Percentiles rank a stretch among this genome's conserved stretches.
Conservation (phyloP, 2,329 filamentous ascomycete genomes). For the Venturia effusa region DNA sequence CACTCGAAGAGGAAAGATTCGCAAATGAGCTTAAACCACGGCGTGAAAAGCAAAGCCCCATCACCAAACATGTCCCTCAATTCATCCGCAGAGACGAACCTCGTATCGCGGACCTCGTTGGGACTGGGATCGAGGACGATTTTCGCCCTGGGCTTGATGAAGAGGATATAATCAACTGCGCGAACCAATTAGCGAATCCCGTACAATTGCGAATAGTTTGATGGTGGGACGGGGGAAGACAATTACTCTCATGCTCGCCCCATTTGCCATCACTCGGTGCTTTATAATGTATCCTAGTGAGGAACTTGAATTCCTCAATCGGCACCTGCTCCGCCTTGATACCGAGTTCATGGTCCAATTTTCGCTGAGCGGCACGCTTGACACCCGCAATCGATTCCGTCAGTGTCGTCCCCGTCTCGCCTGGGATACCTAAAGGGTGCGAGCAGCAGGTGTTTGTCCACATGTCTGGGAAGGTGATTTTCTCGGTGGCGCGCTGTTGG, state of each 20-base stretch:
- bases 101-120: slow-evolving; percentile 80
- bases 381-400: slow-evolving; percentile 73
- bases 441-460: slow-evolving; percentile 99
- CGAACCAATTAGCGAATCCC: slow-evolving; percentile 3
- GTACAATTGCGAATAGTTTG: background rate
- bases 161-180: slow-evolving; percentile 93
- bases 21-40: slow-evolving; percentile 99
- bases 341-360: slow-evolving; percentile 88
- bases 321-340: slow-evolving; percentile 85
- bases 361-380: slow-evolving; percentile 84
- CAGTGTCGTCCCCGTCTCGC: slow-evolving; percentile 71
- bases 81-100: slow-evolving; percentile 73
- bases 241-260: slow-evolving; percentile 97
- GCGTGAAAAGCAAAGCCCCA: slow-evolving; percentile 74
- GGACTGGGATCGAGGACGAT: slow-evolving; percentile 72
- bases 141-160: slow-evolving; percentile 70
- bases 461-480: slow-evolving; percentile 99
- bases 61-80: slow-evolving; percentile 80
- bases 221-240: slow-evolving; percentile 22
- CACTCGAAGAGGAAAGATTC: slow-evolving; percentile 95
- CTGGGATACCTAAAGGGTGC: slow-evolving; percentile 82
- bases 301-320: slow-evolving; percentile 80
- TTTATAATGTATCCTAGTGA: slow-evolving; percentile 97
- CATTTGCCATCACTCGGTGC: slow-evolving; percentile 94
- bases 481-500: slow-evolving; percentile 89